Base-by-base conservation (phyloP, 352 stramenopile species). In the Globisporangium middletonii region DNA sequence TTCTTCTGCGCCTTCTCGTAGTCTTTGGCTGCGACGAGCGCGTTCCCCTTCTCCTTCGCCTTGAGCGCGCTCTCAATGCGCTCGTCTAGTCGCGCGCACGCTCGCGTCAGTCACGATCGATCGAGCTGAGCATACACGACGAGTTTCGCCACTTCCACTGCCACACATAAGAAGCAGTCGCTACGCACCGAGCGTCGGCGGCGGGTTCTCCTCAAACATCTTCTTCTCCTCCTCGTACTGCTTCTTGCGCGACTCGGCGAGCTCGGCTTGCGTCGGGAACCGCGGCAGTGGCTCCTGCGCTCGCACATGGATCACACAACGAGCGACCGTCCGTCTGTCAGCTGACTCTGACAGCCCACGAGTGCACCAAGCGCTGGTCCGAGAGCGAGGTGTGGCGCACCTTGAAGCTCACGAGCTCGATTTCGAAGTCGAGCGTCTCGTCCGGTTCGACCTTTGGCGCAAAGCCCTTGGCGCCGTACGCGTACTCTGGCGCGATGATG, bases 391-490 rank as follows among this genome's bases (percentile, higher is more conserved):
- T 7, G 15, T 18, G 19, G 13, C 42, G 11, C 55, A 92, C 83
- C 59, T 84, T 85, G 53, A 89, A 94, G 59, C 72, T 70, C 9
- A 92, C 51, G 50, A 94, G 59, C 60, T 94, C 84, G 51, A 94
- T 94, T 52, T 94, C 84, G 63, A 92, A 94, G 62, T 94, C 82
- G 5, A 94, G 74, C 16, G 77, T 90, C 67, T 94, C 84, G 53
- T 94, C 71, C 1, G 84, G 84, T 59, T 94, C 84, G 23, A 94
- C 73, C 52, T 94, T 94, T 6, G 84, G 84, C 0, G 84, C 84
- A 55, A 92, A 91, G 3, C 84, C 84, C 51, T 90, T 68, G 9
- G 74, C 66, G 18, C 84, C 84, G 59, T 94, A 94, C 38, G 67
- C 84, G 41, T 94, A 94, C 53, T 92, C 68, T 0, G 84, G 84